Evolutionary conservation across 768 basidiomycete species (phyloP).

Genomic region (Auricularia sp.): DNA sequence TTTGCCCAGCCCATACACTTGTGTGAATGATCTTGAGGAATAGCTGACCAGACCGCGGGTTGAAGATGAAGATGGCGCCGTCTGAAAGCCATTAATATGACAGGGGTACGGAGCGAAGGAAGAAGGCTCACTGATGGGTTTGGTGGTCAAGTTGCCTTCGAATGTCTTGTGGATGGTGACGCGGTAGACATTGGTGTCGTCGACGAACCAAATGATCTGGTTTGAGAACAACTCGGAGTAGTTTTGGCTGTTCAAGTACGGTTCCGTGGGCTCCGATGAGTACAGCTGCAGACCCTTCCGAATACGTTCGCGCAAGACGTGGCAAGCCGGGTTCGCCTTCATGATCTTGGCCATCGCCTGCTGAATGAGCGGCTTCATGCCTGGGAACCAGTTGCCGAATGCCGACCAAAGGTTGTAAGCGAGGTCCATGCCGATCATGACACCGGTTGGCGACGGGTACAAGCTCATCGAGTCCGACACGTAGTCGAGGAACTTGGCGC

Average conservation of each 20-base stretch:
- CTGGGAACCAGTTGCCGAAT: slow-evolving; percentile 99
- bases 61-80: slow-evolving; percentile 98
- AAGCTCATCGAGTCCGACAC: slow-evolving; percentile 97
- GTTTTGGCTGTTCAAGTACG: slow-evolving; percentile 97
- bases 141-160: slow-evolving; percentile 98
- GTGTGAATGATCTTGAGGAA: slow-evolving; percentile 99
- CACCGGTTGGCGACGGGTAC: slow-evolving; percentile 97
- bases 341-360: slow-evolving; percentile 99
- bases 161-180: slow-evolving; percentile 99
- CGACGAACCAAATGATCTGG: slow-evolving; percentile 99
- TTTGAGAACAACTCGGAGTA: slow-evolving; percentile 96
- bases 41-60: slow-evolving; percentile 94
- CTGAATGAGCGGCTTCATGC: slow-evolving; percentile 94
- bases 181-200: slow-evolving; percentile 99
- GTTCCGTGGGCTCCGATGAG: slow-evolving; percentile 98
- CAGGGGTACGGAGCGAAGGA: background rate
- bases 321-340: slow-evolving; percentile 98
- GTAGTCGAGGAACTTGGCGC: slow-evolving; percentile 98
- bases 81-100: slow-evolving; percentile 33
- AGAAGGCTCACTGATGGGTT: slow-evolving; percentile 73
- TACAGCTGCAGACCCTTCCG: slow-evolving; percentile 97
- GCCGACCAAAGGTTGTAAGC: slow-evolving; percentile 99
- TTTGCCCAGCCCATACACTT: slow-evolving; percentile 99
- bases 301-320: slow-evolving; percentile 96
- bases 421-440: slow-evolving; percentile 97